A percentile compares a stretch with the other conserved stretches of the same genome.
Evolutionary conservation across 305 asterid genomes (phyloP).

Genomic region (Solanum hybrid): DNA sequence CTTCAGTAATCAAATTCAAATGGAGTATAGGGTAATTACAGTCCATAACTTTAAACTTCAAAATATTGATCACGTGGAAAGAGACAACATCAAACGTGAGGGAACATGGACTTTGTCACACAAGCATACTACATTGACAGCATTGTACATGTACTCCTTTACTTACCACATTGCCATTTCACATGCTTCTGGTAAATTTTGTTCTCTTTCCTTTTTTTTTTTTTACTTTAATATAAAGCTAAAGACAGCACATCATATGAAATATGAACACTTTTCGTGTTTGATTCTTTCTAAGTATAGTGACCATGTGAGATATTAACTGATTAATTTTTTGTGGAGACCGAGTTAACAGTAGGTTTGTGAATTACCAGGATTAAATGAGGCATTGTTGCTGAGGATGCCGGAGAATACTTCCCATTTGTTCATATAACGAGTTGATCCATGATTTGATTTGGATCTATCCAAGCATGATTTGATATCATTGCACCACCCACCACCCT

Average conservation of each 20-base stretch:
- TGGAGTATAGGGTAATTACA: too few species aligned
- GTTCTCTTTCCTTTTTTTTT: background rate
- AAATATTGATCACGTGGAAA: constrained; percentile 12
- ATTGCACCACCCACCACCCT: constrained; percentile 99
- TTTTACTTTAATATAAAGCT: background rate
- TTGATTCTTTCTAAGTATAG: background rate
- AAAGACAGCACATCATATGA: background rate
- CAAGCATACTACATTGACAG: constrained; percentile 3
- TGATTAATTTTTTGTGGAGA: background rate
- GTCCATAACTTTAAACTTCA: background rate
- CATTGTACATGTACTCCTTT: background rate
- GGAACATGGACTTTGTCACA: constrained; percentile 1
- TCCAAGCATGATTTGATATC: constrained; percentile 66
- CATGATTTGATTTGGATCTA: constrained; percentile 73
- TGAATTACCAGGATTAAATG: constrained; percentile 60
- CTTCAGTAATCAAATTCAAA: background rate
- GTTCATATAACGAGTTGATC: constrained; percentile 66
- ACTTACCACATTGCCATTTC: background rate
- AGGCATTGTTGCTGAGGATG: constrained; percentile 64
- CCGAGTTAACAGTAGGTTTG: background rate
- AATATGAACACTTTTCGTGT: background rate
- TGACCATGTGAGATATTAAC: background rate
- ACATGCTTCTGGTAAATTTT: background rate
- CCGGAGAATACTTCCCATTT: constrained; percentile 52
- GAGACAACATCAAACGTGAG: constrained; percentile 14